Conservation (phyloP, 2,329 filamentous ascomycete genomes). For the Ceratocystis harringtonii region DNA sequence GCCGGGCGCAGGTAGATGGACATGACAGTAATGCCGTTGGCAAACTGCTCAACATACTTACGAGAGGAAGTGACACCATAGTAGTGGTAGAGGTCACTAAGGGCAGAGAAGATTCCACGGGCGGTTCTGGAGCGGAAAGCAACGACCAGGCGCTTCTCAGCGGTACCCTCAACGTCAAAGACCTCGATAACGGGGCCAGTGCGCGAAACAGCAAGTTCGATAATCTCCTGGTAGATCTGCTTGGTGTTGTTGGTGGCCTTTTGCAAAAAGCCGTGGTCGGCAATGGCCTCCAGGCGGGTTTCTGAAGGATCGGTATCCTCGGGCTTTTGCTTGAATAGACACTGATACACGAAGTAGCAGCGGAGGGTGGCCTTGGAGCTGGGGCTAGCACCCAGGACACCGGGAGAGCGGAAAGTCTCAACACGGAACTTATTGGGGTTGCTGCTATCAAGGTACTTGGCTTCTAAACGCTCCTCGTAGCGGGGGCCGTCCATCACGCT, state of each 20-base stretch:
- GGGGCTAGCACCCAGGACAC: conserved; percentile 51
- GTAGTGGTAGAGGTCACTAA: conserved; percentile 96
- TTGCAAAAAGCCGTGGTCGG: conserved; percentile 83
- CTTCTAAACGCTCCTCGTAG: conserved; percentile 86
- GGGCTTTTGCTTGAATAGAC: conserved; percentile 64
- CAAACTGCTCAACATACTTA: conserved; percentile 98
- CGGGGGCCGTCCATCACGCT: conserved; percentile 64
- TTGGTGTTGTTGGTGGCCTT: conserved; percentile 95
- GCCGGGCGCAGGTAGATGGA: conserved; percentile 81
- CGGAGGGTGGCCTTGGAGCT: conserved; percentile 69
- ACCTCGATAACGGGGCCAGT: conserved; percentile 95
- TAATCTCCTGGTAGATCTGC: conserved; percentile 87
- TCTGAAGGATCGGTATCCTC: conserved; percentile 60
- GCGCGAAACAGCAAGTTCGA: conserved; percentile 66
- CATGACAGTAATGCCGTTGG: conserved; percentile 94
- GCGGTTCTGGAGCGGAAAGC: conserved; percentile 91
- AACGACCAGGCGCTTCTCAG: conserved; percentile 86
- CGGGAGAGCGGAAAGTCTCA: conserved; percentile 90
- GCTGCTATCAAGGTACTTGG: conserved; percentile 82
- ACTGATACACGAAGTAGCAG: conserved; percentile 98
- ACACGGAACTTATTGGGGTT: conserved; percentile 69
- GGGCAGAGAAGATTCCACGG: conserved; percentile 80
- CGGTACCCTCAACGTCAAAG: conserved; percentile 81
- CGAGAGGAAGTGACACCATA: conserved; percentile 91
- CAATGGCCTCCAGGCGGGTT: conserved; percentile 79